Base-by-base conservation (phyloP, 805 yeast species). In the Saccharomyces mikatae region DNA sequence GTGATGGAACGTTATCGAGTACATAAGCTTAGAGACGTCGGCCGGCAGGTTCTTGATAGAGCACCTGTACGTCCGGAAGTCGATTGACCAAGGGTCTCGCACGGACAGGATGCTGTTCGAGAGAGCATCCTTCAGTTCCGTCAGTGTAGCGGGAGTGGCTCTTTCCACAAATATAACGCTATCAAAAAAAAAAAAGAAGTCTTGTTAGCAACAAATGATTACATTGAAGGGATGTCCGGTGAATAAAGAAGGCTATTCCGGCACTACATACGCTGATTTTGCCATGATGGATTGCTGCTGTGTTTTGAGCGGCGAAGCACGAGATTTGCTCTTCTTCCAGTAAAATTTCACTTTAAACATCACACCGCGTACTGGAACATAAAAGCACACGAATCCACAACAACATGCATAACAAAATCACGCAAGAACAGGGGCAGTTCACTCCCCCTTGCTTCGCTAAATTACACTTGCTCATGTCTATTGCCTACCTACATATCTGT, bases 81-180 rank as follows among this genome's bases (percentile, higher is more conserved):
- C 72, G 5, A 69, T 51, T 2, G 68, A 58, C 71, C 72, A 69
- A 4, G 63, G 59, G 6, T 65, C 69, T 27, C 59, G 55, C 17
- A 63, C 54, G 0, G 64, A 56, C 17, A 62, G 47, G 4, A 67
- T 46, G 9, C 56, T 61, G 48, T 62, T 62, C 1, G 70, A 60
- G 9, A 68, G 55, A 4, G 59, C 57, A 61, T 69, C 72, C 48
- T 64, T 66, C 32, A 69, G 63, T 22, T 62, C 67, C 1, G 64
- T 57, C 11, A 69, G 52, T 24, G 70, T 66, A 2, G 63, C 63
- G 9, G 71, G 70, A 3, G 71, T 63, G 4, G 71, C 68, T 48
- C 58, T 61, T 52, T 69, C 72, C 11, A 63, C 56, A 52, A 68
- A 69, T 48, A 68, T 59, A 2, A 69, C 70, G 10, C 70, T 68